These are phyloP conservation scores for Madurella fahalii DNA, from an alignment of 2,329 filamentous ascomycete genomes.

Conservation along the genomic window DNA sequence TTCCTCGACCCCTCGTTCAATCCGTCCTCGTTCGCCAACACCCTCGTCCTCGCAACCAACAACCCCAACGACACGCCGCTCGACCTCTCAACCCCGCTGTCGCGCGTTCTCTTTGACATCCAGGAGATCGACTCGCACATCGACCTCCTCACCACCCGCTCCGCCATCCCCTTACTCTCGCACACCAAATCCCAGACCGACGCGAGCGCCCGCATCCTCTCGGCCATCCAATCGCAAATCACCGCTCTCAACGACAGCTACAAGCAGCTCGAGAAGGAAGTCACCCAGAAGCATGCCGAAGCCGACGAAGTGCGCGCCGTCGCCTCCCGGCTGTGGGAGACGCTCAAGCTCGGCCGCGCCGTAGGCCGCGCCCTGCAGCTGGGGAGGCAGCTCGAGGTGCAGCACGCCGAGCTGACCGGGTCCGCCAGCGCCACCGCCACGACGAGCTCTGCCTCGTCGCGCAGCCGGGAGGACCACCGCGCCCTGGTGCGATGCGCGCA, in stretches of 20 bases:
- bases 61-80: constrained; percentile 85
- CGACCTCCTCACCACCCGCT: constrained; percentile 79
- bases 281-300: constrained; percentile 77
- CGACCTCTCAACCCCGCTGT: constrained; percentile 90
- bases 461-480: constrained; percentile 64
- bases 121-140: constrained; percentile 97
- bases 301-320: constrained; percentile 78
- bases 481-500: constrained; percentile 79
- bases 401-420: constrained; percentile 64
- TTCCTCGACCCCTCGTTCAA: constrained; percentile 83
- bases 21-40: constrained; percentile 78
- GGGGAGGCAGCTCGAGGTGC: constrained; percentile 81
- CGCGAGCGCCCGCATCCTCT: constrained; percentile 67
- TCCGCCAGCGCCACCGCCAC: constrained; percentile 33
- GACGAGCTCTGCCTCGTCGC: constrained; percentile 31
- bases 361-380: constrained; percentile 77
- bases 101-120: constrained; percentile 89
- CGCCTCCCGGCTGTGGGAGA: constrained; percentile 74
- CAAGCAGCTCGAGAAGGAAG: constrained; percentile 78
- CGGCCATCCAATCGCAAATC: constrained; percentile 76
- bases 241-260: constrained; percentile 79
- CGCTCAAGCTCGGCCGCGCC: constrained; percentile 69
- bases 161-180: constrained; percentile 73
- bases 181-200: constrained; percentile 72
- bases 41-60: constrained; percentile 83